A percentile compares a stretch with the other conserved stretches of the same genome.
Evolutionary conservation across 228 moss, liverwort and hornwort genomes (phyloP).

Genomic region (Sphagnum magellanicum): DNA sequence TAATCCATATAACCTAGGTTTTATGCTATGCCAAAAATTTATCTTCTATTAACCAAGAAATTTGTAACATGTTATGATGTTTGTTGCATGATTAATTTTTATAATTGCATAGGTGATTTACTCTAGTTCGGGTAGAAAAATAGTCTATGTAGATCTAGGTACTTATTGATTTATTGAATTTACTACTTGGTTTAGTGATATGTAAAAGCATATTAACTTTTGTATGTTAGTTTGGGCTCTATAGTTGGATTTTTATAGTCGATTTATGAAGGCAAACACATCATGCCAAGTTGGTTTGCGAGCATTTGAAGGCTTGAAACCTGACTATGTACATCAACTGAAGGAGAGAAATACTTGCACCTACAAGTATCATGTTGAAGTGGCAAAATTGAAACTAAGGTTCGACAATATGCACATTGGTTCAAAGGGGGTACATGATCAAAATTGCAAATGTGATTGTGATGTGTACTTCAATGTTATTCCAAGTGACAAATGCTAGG

Average conservation of each 20-base stretch:
- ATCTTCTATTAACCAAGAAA: too few relatives aligned
- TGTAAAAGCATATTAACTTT: too few relatives aligned
- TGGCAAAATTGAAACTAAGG: background rate
- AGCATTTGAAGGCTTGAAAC: conserved; percentile 1
- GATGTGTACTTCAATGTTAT: background rate
- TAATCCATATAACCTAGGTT: too few relatives aligned
- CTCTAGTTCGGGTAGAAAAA: too few relatives aligned
- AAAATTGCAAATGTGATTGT: background rate
- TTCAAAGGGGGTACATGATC: background rate
- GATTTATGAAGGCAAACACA: background rate
- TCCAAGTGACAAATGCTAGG: background rate
- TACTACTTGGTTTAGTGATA: too few relatives aligned
- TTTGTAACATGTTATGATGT: too few relatives aligned
- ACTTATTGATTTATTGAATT: too few relatives aligned
- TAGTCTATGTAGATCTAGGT: too few relatives aligned
- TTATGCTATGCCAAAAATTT: too few relatives aligned
- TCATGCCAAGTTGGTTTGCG: background rate
- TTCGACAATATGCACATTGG: background rate
- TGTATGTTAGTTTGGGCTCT: background rate
- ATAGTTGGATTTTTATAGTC: background rate
- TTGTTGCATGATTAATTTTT: too few relatives aligned
- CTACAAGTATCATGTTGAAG: background rate
- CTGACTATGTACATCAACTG: background rate
- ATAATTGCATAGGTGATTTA: too few relatives aligned
- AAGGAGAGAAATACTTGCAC: conserved; percentile 1